A percentile compares a stretch with the other conserved stretches of the same genome.
Evolutionary conservation across 441 rosid species (phyloP).

Genomic region (Adansonia rubrostipa): DNA sequence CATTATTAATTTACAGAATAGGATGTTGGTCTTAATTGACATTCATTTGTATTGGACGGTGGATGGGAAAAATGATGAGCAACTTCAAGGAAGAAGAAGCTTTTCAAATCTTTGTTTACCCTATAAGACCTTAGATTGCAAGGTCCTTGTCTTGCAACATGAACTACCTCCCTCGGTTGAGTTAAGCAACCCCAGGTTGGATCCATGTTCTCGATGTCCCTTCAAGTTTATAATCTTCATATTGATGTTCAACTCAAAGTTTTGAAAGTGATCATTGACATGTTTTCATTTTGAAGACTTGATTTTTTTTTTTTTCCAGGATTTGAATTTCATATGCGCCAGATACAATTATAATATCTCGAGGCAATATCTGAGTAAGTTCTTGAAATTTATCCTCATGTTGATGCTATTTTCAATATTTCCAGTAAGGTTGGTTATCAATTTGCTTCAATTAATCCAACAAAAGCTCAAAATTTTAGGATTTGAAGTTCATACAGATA

Average conservation of each 20-base stretch:
- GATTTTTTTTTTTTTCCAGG: neutral
- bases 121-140: conserved; percentile 20
- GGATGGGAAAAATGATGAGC: neutral
- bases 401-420: neutral
- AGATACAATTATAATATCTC: conserved; percentile 18
- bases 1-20: neutral
- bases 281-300: neutral
- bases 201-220: neutral
- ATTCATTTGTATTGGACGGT: conserved; percentile 13
- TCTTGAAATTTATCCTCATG: neutral
- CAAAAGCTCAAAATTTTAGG: neutral
- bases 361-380: neutral
- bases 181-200: conserved; percentile 5
- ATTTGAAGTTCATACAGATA: neutral
- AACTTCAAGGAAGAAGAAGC: neutral
- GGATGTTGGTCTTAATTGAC: conserved; percentile 8
- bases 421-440: neutral
- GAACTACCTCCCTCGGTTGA: neutral
- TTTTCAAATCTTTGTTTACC: conserved; percentile 12
- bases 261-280: neutral
- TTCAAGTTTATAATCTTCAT: neutral
- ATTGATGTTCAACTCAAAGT: neutral
- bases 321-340: neutral
- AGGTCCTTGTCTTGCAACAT: conserved; percentile 6
- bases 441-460: neutral